Conservation (phyloP, 768 basidiomycete species). For the Russula earlei region DNA sequence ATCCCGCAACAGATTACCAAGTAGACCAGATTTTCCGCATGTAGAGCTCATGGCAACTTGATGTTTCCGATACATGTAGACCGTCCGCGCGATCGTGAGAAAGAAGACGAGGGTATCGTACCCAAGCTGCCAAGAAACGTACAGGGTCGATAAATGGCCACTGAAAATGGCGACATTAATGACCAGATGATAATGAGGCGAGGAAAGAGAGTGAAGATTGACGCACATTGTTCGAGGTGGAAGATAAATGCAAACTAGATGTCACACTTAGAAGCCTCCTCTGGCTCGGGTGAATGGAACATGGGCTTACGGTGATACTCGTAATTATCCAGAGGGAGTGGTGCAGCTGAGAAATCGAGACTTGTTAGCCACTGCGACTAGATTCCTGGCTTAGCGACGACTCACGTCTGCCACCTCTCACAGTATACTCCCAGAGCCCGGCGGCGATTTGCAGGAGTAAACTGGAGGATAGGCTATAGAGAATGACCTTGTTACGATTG, state of each 20-base stretch:
- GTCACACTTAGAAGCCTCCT: not conserved
- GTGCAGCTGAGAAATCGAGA: constrained; percentile 5
- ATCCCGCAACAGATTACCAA: constrained; percentile 10
- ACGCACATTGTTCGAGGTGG: constrained; percentile 15
- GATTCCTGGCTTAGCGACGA: not conserved
- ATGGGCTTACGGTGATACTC: constrained; percentile 16
- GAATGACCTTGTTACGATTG: constrained; percentile 14
- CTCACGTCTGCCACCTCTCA: constrained; percentile 9
- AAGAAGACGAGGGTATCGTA: constrained; percentile 17
- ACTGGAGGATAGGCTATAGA: constrained; percentile 7
- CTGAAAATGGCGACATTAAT: not conserved
- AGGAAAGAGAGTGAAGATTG: not conserved
- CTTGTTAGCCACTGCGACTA: not conserved
- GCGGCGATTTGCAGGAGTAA: constrained; percentile 11
- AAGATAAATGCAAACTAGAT: constrained; percentile 16
- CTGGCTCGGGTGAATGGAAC: not conserved
- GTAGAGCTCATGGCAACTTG: not conserved
- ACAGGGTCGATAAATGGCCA: constrained; percentile 12
- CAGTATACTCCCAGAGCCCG: constrained; percentile 18
- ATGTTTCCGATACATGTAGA: constrained; percentile 15
- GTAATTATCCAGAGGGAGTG: constrained; percentile 16
- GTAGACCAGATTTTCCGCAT: not conserved
- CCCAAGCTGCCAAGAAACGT: constrained; percentile 18
- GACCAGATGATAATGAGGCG: too few relatives aligned
- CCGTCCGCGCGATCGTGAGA: constrained; percentile 16